phyloP scores from a whole-genome alignment of 2,329 filamentous ascomycete species.

The Rosellinia necatrix region DNA sequence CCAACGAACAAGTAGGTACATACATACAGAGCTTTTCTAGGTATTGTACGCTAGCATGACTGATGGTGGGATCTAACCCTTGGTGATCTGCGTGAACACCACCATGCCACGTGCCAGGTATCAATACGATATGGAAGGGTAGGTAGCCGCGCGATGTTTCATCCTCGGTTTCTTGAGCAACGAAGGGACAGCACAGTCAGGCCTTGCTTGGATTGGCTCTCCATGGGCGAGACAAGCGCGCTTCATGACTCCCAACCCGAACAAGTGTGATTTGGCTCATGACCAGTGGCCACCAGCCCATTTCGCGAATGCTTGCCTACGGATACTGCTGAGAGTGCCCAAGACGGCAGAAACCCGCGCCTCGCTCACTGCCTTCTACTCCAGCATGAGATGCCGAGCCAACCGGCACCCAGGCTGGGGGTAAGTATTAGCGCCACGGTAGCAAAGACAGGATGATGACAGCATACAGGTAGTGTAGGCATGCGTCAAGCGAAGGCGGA shows the following conservation, averaged over 20 bases:
- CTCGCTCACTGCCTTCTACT: too few species aligned
- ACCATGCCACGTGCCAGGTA: constrained; percentile 27
- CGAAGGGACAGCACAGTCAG: not conserved
- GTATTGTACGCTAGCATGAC: not conserved
- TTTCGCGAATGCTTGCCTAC: too few species aligned
- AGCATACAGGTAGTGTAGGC: too few species aligned
- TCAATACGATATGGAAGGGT: not conserved
- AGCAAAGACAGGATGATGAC: constrained; percentile 18
- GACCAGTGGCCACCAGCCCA: too few species aligned
- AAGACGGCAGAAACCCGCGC: too few species aligned
- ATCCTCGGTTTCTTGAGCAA: not conserved
- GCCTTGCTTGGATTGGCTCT: not conserved
- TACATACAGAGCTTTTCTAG: too few species aligned
- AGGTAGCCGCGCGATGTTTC: constrained; percentile 7
- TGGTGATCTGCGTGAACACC: constrained; percentile 21
- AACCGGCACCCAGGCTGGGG: too few species aligned
- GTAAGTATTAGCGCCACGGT: too few species aligned
- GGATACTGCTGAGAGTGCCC: too few species aligned
- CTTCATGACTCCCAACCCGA: not conserved
- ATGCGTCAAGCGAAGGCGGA: too few species aligned
- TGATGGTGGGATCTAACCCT: constrained; percentile 10
- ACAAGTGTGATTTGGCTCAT: not conserved
- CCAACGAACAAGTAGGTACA: too few species aligned
- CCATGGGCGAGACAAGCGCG: not conserved
- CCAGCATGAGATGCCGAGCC: too few species aligned